These are phyloP conservation scores for Boletus bicolor DNA, from an alignment of 768 basidiomycete genomes.

Conservation along the genomic window DNA sequence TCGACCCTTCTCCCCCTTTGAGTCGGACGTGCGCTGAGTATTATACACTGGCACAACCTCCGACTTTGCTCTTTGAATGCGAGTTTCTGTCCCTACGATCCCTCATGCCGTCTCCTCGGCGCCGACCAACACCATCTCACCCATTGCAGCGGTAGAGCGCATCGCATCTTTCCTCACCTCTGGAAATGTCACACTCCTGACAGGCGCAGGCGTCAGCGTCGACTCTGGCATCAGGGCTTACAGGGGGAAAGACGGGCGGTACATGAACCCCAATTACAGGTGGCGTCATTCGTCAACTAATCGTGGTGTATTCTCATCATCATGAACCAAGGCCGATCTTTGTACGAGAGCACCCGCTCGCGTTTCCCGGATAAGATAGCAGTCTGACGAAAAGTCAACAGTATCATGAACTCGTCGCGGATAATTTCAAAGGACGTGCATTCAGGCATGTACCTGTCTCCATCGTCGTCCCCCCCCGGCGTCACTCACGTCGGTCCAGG, in stretches of 20 bases:
- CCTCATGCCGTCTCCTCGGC: slow-evolving; percentile 50
- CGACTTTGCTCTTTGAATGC: slow-evolving; percentile 45
- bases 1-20: neutral
- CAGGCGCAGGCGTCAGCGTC: slow-evolving; percentile 92
- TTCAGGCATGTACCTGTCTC: slow-evolving; percentile 56
- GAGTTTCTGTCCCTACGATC: slow-evolving; percentile 74
- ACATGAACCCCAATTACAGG: slow-evolving; percentile 91
- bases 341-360: slow-evolving; percentile 22
- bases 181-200: slow-evolving; percentile 74
- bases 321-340: slow-evolving; percentile 52
- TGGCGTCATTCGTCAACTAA: slow-evolving; percentile 30
- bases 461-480: neutral
- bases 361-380: neutral
- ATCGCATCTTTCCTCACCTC: slow-evolving; percentile 61
- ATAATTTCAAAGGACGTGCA: slow-evolving; percentile 59
- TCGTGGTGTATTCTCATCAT: neutral
- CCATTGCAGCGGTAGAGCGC: slow-evolving; percentile 54
- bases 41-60: no score
- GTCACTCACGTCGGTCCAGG: slow-evolving; percentile 37
- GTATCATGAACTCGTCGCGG: slow-evolving; percentile 81
- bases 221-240: slow-evolving; percentile 97
- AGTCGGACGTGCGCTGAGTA: no score
- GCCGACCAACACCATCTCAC: slow-evolving; percentile 37
- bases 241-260: slow-evolving; percentile 78
- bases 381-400: slow-evolving; percentile 26